Conservation (phyloP, 2,329 filamentous ascomycete genomes). For the Arthrobotrys megalospora region DNA sequence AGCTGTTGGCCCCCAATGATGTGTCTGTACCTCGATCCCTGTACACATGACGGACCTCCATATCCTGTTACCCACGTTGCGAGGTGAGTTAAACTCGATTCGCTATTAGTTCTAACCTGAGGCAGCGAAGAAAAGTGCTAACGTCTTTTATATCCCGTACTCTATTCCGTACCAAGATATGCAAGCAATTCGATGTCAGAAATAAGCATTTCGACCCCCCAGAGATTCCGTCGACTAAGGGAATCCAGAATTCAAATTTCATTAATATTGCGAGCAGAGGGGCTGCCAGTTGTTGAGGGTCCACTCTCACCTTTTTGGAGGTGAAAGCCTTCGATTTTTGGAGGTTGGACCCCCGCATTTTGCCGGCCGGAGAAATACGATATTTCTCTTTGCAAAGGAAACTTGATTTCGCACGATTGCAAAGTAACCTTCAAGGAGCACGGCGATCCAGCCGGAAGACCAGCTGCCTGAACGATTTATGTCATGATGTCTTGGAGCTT, state of each 20-base stretch:
- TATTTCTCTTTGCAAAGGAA: constrained; percentile 42
- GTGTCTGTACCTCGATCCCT: constrained; percentile 53
- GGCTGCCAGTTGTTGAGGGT: constrained; percentile 34
- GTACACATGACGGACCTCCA: constrained; percentile 48
- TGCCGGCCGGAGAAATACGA: constrained; percentile 55
- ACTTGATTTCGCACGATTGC: constrained; percentile 54
- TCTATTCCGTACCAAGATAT: constrained; percentile 35
- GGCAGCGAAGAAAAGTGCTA: constrained; percentile 35
- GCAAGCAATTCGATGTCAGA: constrained; percentile 47
- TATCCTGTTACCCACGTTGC: constrained; percentile 42
- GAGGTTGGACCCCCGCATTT: constrained; percentile 59
- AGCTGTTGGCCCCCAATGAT: constrained; percentile 41
- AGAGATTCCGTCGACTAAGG: constrained; percentile 37
- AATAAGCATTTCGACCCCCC: constrained; percentile 40
- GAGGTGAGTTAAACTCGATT: constrained; percentile 45
- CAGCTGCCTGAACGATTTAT: constrained; percentile 54
- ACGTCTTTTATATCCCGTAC: constrained; percentile 30
- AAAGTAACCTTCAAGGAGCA: constrained; percentile 30
- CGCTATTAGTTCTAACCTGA: constrained; percentile 37
- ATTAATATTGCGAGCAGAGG: constrained; percentile 20
- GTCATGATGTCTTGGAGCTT: constrained; percentile 51
- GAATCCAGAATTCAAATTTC: constrained; percentile 47
- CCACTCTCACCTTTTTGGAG: constrained; percentile 16
- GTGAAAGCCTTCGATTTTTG: constrained; percentile 17
- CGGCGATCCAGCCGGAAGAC: constrained; percentile 33